Evolutionary conservation across 495 filamentous ascomycete species (phyloP).

Genomic region (Neurospora sp.): DNA sequence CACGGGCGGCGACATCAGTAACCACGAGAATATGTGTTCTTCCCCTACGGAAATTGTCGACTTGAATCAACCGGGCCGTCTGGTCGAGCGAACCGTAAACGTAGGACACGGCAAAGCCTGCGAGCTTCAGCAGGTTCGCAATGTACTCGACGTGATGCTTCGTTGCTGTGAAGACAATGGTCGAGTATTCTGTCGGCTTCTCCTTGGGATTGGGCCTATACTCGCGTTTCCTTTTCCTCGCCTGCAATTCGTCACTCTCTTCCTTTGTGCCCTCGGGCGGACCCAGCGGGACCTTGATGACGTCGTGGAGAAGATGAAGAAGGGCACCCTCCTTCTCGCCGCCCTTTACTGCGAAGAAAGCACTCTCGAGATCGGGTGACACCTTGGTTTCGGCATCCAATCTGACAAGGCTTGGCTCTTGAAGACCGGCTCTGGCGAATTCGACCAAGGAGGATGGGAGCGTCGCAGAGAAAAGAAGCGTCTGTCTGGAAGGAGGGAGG

Average conservation of each 20-base stretch:
- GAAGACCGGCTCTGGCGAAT: slow-evolving; percentile 85
- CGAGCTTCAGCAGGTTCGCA: slow-evolving; percentile 54
- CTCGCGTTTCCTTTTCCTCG: slow-evolving; percentile 61
- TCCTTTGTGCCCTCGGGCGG: slow-evolving; percentile 43
- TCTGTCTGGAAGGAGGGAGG: slow-evolving; percentile 74
- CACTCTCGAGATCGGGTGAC: slow-evolving; percentile 84
- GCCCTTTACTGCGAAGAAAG: slow-evolving; percentile 86
- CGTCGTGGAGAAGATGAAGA: slow-evolving; percentile 75
- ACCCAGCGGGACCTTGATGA: slow-evolving; percentile 88
- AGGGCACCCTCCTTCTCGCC: slow-evolving; percentile 89
- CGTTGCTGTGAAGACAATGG: slow-evolving; percentile 86
- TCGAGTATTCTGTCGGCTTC: slow-evolving; percentile 69
- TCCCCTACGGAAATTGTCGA: slow-evolving; percentile 76
- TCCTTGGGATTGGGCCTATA: slow-evolving; percentile 35
- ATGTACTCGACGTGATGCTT: slow-evolving; percentile 99
- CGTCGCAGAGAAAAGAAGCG: slow-evolving; percentile 88
- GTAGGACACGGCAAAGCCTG: slow-evolving; percentile 83
- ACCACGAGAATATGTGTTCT: slow-evolving; percentile 88
- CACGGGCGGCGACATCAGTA: slow-evolving; percentile 91
- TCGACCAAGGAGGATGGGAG: slow-evolving; percentile 88
- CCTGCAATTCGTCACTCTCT: slow-evolving; percentile 35
- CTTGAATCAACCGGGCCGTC: slow-evolving; percentile 79
- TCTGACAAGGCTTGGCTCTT: slow-evolving; percentile 79
- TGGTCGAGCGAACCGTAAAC: slow-evolving; percentile 92
- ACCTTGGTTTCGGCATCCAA: slow-evolving; percentile 92